These are phyloP conservation scores for Penicillium crustosum DNA, from an alignment of 2,329 filamentous ascomycete genomes.

Conservation along the genomic window DNA sequence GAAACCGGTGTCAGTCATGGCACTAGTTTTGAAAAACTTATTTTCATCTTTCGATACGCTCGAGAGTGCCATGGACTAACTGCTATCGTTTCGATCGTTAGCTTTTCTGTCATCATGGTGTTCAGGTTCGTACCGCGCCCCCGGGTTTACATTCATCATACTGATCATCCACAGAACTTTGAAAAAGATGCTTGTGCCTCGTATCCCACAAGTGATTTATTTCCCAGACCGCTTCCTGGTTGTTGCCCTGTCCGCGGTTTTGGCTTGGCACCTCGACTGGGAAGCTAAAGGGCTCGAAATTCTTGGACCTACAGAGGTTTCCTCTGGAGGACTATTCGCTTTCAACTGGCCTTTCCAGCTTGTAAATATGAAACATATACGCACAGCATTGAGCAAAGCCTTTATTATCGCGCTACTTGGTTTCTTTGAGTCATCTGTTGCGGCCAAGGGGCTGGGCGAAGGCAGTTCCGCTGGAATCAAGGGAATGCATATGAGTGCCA, in stretches of 20 bases:
- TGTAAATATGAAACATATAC: conserved; percentile 75
- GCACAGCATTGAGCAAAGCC: conserved; percentile 82
- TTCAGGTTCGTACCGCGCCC: conserved; percentile 60
- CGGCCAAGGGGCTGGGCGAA: conserved; percentile 80
- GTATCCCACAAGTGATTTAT: conserved; percentile 78
- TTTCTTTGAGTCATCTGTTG: conserved; percentile 98
- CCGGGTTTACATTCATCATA: background rate
- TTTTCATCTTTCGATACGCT: conserved; percentile 71
- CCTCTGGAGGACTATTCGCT: conserved; percentile 68
- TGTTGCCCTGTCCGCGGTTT: conserved; percentile 77
- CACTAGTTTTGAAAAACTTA: conserved; percentile 80
- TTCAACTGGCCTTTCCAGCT: conserved; percentile 84
- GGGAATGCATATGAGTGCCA: conserved; percentile 80
- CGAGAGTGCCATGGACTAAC: conserved; percentile 71
- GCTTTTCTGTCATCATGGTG: conserved; percentile 88
- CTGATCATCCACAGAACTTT: conserved; percentile 59
- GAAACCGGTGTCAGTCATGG: conserved; percentile 68
- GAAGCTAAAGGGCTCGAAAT: conserved; percentile 77
- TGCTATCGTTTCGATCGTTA: conserved; percentile 70
- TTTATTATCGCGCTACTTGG: conserved; percentile 92
- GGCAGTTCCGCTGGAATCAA: conserved; percentile 65
- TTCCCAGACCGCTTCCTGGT: conserved; percentile 89
- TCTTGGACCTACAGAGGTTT: conserved; percentile 75
- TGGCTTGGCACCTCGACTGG: conserved; percentile 77
- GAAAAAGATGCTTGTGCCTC: conserved; percentile 76